Evolutionary conservation across 1,284 basidiomycete species (phyloP), one percentile per base, ranked within the genome.

Genomic region (Malassezia yamatoensis): DNA sequence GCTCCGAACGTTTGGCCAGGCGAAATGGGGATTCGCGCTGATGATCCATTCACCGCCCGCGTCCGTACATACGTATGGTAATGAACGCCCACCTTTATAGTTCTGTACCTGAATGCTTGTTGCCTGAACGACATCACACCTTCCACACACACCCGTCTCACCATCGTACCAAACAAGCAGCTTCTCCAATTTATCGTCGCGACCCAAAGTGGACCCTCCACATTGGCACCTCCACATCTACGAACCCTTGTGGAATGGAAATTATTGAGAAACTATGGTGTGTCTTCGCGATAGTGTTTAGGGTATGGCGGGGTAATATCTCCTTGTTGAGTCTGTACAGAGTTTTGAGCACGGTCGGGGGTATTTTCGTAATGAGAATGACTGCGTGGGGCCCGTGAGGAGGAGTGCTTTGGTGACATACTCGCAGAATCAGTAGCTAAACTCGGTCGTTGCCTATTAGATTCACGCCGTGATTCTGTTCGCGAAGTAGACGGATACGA

Each of bases 1-100:
- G 49, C 49, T 24, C 61, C 61, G 18, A 49, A 61, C 3, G 51
- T 51, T 29, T 42, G 38, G 33, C 57, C 57, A 2, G 47, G n/a
- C 10, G 33, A 24, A 15, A 63, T 51, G 12, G 61, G 45, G 2
- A 63, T 41, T 32, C 61, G 56, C n/a, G 53, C 56, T 9, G 20
- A 24, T 45, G 34, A 21, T 16, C 54, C 54, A n/a, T 15, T 32
- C 9, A 20, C 11, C 15, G 38, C 37, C 8, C 59, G 59, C 21
- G 48, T 34, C 10, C 51, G 57, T 29, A 58, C 51, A 49, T 53
- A 58, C 43, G 49, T 39, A 21, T 58, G 55, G 36, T 49, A 24
- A 21, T 10, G 9, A 29, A 29, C 24, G 7, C 24, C 7, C 7
- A 4, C 24, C 7, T 29, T 7, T 29, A 29, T 3, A 29, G 24